A percentile compares a stretch with the other conserved stretches of the same genome.
Evolutionary conservation across 371 early-diverging fungal species (phyloP).

Genomic region (Mucor saturninus): DNA sequence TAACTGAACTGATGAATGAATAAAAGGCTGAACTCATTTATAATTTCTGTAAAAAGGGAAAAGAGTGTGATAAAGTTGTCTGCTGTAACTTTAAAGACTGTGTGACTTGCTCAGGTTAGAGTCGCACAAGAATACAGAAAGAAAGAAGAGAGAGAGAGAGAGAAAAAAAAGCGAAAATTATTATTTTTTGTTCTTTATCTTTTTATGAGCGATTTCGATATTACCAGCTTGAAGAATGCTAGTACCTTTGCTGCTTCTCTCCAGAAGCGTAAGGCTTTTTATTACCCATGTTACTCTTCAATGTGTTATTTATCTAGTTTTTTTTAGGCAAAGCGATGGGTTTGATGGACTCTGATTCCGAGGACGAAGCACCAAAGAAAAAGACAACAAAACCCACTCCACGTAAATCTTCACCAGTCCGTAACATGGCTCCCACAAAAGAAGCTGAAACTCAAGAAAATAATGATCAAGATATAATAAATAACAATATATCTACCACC

Average conservation of each 20-base stretch:
- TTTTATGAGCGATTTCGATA: conserved; percentile 42
- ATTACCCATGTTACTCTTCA: not conserved
- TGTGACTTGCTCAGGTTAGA: not conserved
- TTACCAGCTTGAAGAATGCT: conserved; percentile 23
- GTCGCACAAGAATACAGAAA: not conserved
- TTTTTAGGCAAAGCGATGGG: conserved; percentile 31
- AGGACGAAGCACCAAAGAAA: conserved; percentile 7
- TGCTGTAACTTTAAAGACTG: not conserved
- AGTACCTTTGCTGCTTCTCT: conserved; percentile 25
- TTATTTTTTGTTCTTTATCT: not conserved
- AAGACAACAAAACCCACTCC: not conserved
- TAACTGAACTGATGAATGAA: conserved; percentile 54
- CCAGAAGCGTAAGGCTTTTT: conserved; percentile 28
- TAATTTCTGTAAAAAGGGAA: conserved; percentile 4
- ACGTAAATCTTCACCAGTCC: not conserved
- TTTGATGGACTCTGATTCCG: conserved; percentile 31
- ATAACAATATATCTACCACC: not conserved
- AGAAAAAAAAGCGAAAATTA: not conserved
- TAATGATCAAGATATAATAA: not conserved
- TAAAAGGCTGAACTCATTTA: conserved; percentile 54
- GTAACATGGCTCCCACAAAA: not conserved
- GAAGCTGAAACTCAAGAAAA: not conserved
- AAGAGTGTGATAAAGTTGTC: not conserved
- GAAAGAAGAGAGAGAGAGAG: not conserved
- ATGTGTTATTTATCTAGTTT: not conserved